Evolutionary conservation across 805 yeast genomes (phyloP), one percentile per base, ranked within the genome.

Genomic region (Ascoidea asiatica): DNA sequence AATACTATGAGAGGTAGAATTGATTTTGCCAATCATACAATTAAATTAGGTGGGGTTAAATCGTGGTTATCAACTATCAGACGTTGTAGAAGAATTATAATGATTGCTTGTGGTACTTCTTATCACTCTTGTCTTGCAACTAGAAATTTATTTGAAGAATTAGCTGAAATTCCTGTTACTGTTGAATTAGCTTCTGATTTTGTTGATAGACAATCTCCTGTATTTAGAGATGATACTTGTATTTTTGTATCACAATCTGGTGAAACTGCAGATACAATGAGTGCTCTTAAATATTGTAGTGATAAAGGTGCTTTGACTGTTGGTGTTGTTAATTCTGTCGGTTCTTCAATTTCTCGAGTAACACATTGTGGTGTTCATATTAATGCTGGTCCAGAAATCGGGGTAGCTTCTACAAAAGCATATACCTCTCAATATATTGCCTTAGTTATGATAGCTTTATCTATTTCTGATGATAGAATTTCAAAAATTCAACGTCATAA

Each of bases 81-180:
- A 67, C 79, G 96, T 59, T 88, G 96, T 55, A 79, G 97, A 67
- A 79, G 98, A 65, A 75, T 92, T 56, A 85, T 89, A 48, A 92
- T 92, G 97, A 85, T 92, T 67, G 99, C 98, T 1, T 92, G 99
- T 69, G 99, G 99, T 69, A 92, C 99, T 5, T 92, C 98, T 0
- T 92, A 89, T 62, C 98, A 92, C 66, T 92, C 98, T 17, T 92
- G 99, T 70, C 67, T 92, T 60, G 98, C 98, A 19, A 90, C 95
- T 19, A 79, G 99, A 65, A 84, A 96, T 15, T 81, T 88, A 51
- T 89, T 92, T 61, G 99, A 92, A 66, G 98, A 92, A 62, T 73
- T 92, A 57, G 87, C 96, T 29, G 97, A 90, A 59, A 83, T 88
- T 48, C 97, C 97, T 5, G 95, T 88, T 5, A 68, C 84, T 39